These are phyloP conservation scores for Vicia sativa DNA, from an alignment of 306 rosid genomes.

Conservation along the genomic window DNA sequence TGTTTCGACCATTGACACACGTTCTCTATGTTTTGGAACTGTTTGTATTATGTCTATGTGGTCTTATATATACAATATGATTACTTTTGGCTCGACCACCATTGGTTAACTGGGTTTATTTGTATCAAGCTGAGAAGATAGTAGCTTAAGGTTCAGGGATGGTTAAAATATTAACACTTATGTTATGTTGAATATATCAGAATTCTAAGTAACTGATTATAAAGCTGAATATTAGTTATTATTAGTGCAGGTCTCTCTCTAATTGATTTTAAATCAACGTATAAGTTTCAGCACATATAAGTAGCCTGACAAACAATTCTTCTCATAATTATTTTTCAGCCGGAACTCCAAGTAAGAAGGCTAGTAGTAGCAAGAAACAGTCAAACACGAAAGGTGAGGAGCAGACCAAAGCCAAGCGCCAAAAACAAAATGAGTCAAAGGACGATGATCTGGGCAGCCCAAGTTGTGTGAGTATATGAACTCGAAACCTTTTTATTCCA, in stretches of 20 bases:
- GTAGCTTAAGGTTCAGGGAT: constrained; percentile 7
- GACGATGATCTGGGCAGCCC: constrained; percentile 32
- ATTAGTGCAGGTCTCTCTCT: neutral
- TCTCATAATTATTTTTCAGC: constrained; percentile 8
- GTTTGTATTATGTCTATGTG: constrained; percentile 6
- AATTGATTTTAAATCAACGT: constrained; percentile 3
- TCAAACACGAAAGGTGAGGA: constrained; percentile 11
- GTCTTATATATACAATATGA: constrained; percentile 1
- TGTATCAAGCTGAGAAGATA: neutral
- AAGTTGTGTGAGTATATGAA: constrained; percentile 39
- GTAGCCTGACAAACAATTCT: neutral
- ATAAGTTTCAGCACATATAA: constrained; percentile 13
- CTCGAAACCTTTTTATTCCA: constrained; percentile 1
- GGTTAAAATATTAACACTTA: neutral
- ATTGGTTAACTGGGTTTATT: constrained; percentile 21
- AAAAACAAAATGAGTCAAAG: constrained; percentile 2
- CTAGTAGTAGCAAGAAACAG: constrained; percentile 35
- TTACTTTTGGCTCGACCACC: neutral
- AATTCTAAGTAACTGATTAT: constrained; percentile 12
- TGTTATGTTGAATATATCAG: constrained; percentile 14
- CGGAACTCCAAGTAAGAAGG: constrained; percentile 29
- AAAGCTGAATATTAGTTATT: constrained; percentile 14
- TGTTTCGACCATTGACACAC: neutral
- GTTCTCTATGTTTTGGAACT: neutral
- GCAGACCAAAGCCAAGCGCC: neutral